A percentile compares a stretch with the other conserved stretches of the same genome.
Evolutionary conservation across 345 rosid species (phyloP).

Genomic region (Eucalyptus tenuipes): DNA sequence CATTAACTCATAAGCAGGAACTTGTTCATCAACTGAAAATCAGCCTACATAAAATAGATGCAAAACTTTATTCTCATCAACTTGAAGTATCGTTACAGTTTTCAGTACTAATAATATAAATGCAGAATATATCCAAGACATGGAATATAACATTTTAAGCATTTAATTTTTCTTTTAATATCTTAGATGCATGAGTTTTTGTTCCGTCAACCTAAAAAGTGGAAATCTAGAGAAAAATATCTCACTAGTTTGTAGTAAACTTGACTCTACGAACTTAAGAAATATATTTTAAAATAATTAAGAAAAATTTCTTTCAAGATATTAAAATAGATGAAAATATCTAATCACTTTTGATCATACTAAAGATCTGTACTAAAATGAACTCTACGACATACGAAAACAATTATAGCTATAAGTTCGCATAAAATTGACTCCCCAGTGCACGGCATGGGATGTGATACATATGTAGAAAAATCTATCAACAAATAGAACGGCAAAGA

Average conservation of each 20-base stretch:
- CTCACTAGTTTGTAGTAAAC: background rate
- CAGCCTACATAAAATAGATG: too few relatives aligned
- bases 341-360: background rate
- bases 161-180: too few relatives aligned
- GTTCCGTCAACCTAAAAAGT: background rate
- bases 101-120: too few relatives aligned
- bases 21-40: too few relatives aligned
- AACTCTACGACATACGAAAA: background rate
- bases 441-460: background rate
- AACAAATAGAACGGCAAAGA: background rate
- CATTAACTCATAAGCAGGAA: too few relatives aligned
- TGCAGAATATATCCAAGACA: too few relatives aligned
- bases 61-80: too few relatives aligned
- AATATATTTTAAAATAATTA: background rate
- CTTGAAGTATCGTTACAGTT: too few relatives aligned
- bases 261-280: background rate
- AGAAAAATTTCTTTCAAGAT: background rate
- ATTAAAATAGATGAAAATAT: background rate
- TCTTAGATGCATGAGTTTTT: background rate
- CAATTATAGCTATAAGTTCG: background rate
- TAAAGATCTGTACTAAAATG: background rate
- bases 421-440: background rate
- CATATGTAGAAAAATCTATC: background rate
- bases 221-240: background rate
- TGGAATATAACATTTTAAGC: too few relatives aligned